A percentile compares a stretch with the other conserved stretches of the same genome.
Evolutionary conservation across 2,329 filamentous ascomycete genomes (phyloP).

Genomic region (Tolypocladium inflatum): DNA sequence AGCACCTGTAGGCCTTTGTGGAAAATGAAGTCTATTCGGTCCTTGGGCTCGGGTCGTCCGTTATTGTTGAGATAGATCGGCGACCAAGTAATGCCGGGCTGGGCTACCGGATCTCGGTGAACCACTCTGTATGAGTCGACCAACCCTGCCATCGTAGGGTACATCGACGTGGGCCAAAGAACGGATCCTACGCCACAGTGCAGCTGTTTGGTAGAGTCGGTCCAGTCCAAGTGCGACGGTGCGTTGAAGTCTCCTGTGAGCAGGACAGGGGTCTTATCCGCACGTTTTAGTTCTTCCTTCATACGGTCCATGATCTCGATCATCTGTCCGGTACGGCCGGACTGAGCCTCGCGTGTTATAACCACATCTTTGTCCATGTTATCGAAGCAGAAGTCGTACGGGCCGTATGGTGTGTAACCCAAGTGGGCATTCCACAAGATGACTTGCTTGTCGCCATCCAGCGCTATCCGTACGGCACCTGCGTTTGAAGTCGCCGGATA

Average conservation of each 20-base stretch:
- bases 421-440: conserved; percentile 26
- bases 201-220: conserved; percentile 15
- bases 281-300: conserved; percentile 14
- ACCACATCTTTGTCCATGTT: conserved; percentile 19
- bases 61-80: conserved; percentile 23
- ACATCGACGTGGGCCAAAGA: conserved; percentile 25
- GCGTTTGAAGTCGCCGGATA: conserved; percentile 15
- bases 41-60: conserved; percentile 22
- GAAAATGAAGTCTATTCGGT: conserved; percentile 30
- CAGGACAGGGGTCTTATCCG: conserved; percentile 21
- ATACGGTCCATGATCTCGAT: conserved; percentile 19
- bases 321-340: conserved; percentile 26
- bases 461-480: conserved; percentile 21
- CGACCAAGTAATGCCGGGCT: conserved; percentile 27
- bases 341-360: conserved; percentile 20
- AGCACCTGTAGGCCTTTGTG: conserved; percentile 22
- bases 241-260: conserved; percentile 30
- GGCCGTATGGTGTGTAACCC: conserved; percentile 26
- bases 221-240: conserved; percentile 30
- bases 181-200: conserved; percentile 23
- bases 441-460: conserved; percentile 20
- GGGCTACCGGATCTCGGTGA: conserved; percentile 19
- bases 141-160: conserved; percentile 20
- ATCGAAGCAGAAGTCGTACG: conserved; percentile 30
- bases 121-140: conserved; percentile 26